Evolutionary conservation across 257 asterid genomes (phyloP), one percentile per base, ranked within the genome.

Genomic region (Salvia hispanica): DNA sequence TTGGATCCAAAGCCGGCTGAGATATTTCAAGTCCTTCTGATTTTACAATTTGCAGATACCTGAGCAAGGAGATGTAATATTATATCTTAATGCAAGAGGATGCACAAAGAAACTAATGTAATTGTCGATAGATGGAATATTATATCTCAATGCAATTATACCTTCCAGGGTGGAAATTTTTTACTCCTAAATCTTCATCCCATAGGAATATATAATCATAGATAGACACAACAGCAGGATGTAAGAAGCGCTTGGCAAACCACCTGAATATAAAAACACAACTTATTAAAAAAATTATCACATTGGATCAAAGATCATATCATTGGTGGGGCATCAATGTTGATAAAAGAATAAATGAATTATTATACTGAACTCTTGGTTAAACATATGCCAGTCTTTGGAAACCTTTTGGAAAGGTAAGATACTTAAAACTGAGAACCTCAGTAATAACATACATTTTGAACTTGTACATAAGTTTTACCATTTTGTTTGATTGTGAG

Each of bases 1-100:
- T 87, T 48, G 99, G 99, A 83, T 91, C 98, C 81, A 94, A 79
- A 70, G 99, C 99, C 21, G 99, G 99, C 87, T 94, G 99, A 58
- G 99, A 94, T 77, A 94, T 91, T 71, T 91, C 98, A 15, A 94
- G 83, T 31, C 98, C 96, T 83, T 76, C 88, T 9, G 95, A 81
- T 80, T 81, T 91, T 40, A 94, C 83, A 36, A 94, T 91, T 69
- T 80, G 77, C 65, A 94, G 85, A 72, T 94, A 94, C 84, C 99
- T 92, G 71, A 34, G 18, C 52, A 31, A 42, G n/a, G 62, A 62
- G 15, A 58, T 69, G 48, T 34, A 60, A 70, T 12, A 45, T 45
- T 13, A 25, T 10, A 39, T 36, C 2, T 3, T 4, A 8, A 10
- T 14, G 34, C 2, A 64, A 7, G 53, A 64, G 21, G 46, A 16